A percentile compares a stretch with the other conserved stretches of the same genome.
Conservation (phyloP, 257 asterid species). For the Agastache rugosa region DNA sequence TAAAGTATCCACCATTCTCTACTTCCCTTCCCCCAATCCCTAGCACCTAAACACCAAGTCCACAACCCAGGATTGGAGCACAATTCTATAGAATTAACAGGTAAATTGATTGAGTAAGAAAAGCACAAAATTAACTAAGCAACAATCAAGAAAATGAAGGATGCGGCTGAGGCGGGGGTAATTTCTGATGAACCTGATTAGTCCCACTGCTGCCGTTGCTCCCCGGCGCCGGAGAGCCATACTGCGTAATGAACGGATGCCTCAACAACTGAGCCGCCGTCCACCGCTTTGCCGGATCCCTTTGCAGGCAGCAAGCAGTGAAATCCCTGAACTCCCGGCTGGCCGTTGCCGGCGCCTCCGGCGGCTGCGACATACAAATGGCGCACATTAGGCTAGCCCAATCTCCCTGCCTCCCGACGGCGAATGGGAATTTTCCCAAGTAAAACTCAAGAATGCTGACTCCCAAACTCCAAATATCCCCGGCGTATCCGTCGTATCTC, state of each 20-base stretch:
- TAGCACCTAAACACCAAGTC: conserved; percentile 11
- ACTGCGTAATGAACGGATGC: conserved; percentile 59
- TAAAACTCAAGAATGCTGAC: conserved; percentile 89
- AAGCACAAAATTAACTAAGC: conserved; percentile 17
- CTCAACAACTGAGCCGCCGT: conserved; percentile 56
- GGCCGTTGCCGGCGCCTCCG: conserved; percentile 74
- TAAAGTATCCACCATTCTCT: conserved; percentile 26
- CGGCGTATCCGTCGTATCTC: conserved; percentile 77
- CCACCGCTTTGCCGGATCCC: conserved; percentile 65
- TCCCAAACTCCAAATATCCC: conserved; percentile 94
- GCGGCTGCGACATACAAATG: conserved; percentile 92
- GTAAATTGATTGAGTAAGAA: conserved; percentile 14
- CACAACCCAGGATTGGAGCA: conserved; percentile 12
- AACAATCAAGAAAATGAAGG: conserved; percentile 54
- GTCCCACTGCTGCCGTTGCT: conserved; percentile 30
- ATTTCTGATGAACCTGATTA: conserved; percentile 40
- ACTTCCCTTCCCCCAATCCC: conserved; percentile 23
- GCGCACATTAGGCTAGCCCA: conserved; percentile 97
- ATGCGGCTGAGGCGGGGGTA: conserved; percentile 72
- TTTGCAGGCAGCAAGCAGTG: conserved; percentile 64
- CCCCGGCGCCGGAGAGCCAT: conserved; percentile 44
- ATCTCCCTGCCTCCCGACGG: conserved; percentile 83
- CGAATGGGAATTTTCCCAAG: conserved; percentile 78
- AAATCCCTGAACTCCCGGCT: conserved; percentile 74
- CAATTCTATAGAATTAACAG: conserved; percentile 32